Base-by-base conservation (phyloP, 2,329 filamentous ascomycete species). In the Dothideomycetes sp. region DNA sequence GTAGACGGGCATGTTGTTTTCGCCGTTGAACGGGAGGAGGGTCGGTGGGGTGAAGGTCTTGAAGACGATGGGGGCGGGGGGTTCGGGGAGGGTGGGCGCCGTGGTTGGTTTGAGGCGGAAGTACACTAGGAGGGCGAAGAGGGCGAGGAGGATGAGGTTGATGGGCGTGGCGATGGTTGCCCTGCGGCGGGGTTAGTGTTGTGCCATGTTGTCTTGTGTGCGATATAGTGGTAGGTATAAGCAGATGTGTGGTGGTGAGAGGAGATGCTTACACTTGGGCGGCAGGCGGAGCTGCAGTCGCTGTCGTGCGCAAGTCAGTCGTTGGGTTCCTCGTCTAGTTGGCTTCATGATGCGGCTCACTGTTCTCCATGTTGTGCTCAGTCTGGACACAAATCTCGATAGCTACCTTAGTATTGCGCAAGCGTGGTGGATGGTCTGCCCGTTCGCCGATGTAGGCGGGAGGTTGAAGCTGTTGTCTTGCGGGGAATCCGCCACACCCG, bases 21-120 rank as follows among this genome's bases (percentile, higher is more conserved):
- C 65, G 58, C 91, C 91, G 64, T 89, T 88, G 72, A 79, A 89
- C 22, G 85, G 83, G 19, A 86, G 73, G n/a, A 98, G 77, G 3
- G 84, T 85, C 31, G 67, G 78, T 17, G 84, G 84, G 11, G 80
- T 89, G 67, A 86, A 94, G 48, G 83, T 83, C 37, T 84, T 84
- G 58, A 89, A 95, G 47, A 95, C 79, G 35, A 91, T 77, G 3
- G 86, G 86, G 4, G 78, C 72, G 11, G 75, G 72, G 19, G 67
- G 64, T 43, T 65, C 63, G 17, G 75, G 73, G 15, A 79, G 67
- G 4, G 60, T 60, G 32, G 67, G 57, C 10, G 43, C 41, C 12
- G 54, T 43, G 19, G 50, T 48, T 24, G 68, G 62, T 7, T 65
- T 58, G 49, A 79, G 66, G 49, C 75, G 75, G 51, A 70, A 63